Base-by-base conservation (phyloP, 768 basidiomycete genomes). In the Xanthoconium stramineum region DNA sequence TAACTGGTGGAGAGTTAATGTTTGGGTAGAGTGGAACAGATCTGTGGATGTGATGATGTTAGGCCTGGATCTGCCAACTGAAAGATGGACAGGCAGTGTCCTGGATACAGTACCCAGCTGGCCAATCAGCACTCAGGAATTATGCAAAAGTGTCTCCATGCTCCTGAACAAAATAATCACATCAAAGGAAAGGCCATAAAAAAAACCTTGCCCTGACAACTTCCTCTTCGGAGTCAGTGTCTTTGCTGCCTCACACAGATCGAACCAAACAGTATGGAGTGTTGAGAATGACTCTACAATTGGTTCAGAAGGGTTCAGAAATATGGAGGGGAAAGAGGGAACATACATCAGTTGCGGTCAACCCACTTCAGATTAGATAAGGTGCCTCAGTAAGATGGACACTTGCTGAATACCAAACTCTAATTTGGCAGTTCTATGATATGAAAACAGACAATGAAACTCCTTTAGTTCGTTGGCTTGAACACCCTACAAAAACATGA, bases 131-230 rank as follows among this genome's bases (percentile, higher is more conserved):
- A 24, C 24, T 24, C 24, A 24, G 24, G 24, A 24, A 24, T 24
- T 24, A 24, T 24, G 24, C 24, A 24, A 24, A 24, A 24, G n/a
- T n/a, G n/a, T n/a, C 87, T 65, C 62, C 1, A 59, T 61, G 28
- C 24, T 24, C 43, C 62, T 63, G 9, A 65, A 64, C 13, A 48
- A 51, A 19, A 61, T 47, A 14, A 64, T 55, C 37, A 64, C 59
- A 6, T 51, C 55, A 20, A 62, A 1, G 9, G 3, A 5, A 7
- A 64, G 35, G 1, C 5, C 0, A 36, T 61, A 64, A 48, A 53
- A 65, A n/a, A 32, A 11, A 2, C 62, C 62, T 2, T 0, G 30
- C 9, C 49, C 56, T 0, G 17, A 40, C 13, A 39, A 0, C 19
- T 45, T 64, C 10, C 13, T 53, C 36, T 6, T 37, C 0, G 53